These are phyloP conservation scores for Corymbia maculata DNA, from an alignment of 345 rosid genomes.

Conservation along the genomic window DNA sequence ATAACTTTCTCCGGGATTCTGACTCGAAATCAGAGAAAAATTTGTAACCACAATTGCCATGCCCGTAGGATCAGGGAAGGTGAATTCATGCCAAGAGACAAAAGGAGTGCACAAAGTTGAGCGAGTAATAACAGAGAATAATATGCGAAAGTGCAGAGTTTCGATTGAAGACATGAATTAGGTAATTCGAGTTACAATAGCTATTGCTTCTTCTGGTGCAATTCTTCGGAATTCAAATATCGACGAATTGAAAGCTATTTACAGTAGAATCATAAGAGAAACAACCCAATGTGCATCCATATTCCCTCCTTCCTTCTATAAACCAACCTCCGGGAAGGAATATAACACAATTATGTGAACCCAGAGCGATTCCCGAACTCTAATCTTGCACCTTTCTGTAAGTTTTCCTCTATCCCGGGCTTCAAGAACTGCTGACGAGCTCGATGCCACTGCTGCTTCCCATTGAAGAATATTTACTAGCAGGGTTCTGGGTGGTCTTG, in stretches of 20 bases:
- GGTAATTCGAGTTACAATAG: neutral
- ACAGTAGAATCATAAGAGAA: neutral
- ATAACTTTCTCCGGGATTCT: neutral
- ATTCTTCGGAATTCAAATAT: neutral
- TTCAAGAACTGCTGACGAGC: slow-evolving; percentile 37
- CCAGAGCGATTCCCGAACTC: neutral
- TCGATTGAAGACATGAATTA: neutral
- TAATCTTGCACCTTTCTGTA: neutral
- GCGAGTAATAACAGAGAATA: neutral
- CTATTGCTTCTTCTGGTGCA: neutral
- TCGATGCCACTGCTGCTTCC: neutral
- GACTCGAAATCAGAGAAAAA: neutral
- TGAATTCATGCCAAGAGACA: neutral
- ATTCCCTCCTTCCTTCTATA: neutral
- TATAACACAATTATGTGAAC: neutral
- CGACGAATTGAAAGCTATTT: neutral
- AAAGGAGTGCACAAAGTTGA: neutral
- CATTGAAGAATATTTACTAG: neutral
- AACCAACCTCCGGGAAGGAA: neutral
- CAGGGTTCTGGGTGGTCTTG: slow-evolving; percentile 6
- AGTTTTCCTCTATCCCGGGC: neutral
- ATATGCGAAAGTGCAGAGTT: neutral
- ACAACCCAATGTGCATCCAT: neutral
- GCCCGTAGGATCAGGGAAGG: neutral
- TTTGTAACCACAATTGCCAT: neutral